Evolutionary conservation across 169 alveolate species (phyloP).

Genomic region (Neospora caninum): DNA sequence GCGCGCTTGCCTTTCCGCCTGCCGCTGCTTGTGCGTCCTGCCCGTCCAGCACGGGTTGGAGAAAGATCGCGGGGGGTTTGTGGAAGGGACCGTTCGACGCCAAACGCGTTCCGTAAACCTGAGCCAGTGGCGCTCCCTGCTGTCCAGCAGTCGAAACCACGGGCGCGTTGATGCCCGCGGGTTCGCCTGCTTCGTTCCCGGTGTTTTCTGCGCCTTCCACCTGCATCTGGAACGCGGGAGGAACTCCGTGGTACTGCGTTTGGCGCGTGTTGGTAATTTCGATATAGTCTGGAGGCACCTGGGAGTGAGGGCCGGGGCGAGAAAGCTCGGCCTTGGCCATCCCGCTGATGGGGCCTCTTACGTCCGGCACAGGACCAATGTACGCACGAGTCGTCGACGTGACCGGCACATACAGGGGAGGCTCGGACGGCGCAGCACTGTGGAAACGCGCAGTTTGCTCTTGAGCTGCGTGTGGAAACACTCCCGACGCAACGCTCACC

Average conservation of each 20-base stretch:
- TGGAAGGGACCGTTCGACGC: background rate
- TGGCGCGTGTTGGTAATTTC: conserved; percentile 45
- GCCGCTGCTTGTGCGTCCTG: background rate
- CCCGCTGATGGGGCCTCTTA: conserved; percentile 47
- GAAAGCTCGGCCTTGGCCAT: conserved; percentile 11
- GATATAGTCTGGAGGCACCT: conserved; percentile 65
- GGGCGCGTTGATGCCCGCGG: background rate
- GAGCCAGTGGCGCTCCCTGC: background rate
- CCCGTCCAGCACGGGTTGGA: conserved; percentile 36
- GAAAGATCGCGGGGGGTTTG: conserved; percentile 56
- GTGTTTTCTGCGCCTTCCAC: background rate
- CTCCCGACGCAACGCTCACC: background rate
- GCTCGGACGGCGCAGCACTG: background rate
- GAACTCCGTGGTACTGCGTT: background rate
- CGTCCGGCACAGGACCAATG: conserved; percentile 55
- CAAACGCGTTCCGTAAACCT: background rate
- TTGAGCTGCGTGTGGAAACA: background rate
- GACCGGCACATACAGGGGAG: conserved; percentile 41
- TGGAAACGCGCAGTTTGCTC: background rate
- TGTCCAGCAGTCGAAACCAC: background rate
- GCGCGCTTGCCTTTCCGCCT: background rate
- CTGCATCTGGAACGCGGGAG: background rate
- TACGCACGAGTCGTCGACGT: conserved; percentile 45
- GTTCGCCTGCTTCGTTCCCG: background rate
- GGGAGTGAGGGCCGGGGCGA: conserved; percentile 56